Evolutionary conservation across 306 rosid species (phyloP), one percentile per base, ranked within the genome.

Genomic region (Vigna radiata): DNA sequence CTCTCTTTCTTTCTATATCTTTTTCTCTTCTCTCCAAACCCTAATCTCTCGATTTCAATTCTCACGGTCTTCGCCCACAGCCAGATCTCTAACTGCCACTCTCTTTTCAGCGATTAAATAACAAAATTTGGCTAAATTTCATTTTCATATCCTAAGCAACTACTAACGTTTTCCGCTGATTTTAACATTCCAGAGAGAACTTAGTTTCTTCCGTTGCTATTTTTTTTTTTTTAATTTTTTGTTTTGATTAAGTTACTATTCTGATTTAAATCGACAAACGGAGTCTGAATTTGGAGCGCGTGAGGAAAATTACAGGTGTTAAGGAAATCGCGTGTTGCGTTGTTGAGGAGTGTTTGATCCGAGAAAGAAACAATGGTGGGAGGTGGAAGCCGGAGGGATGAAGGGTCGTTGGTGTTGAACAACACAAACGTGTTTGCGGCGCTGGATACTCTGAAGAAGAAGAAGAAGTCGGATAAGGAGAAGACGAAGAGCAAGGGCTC

Each of bases 391-490:
- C 82, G 91, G 87, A 90, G 97, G 76, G 97, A 91, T 19, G 94
- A 94, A 37, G 96, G 97, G 17, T 93, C 97, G 76, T 68, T 90
- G 89, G 85, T 86, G 75, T 85, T 91, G 67, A 91, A 85, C 79
- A 94, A 86, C 88, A 77, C 90, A 8, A 94, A 94, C 60, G 98
- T 94, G 41, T 94, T 94, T 78, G 97, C 94, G 3, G 98, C 98
- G 67, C 88, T 94, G 0, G 98, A 94, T 48, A 83, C 94, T 61
- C 86, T 91, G 50, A 89, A 88, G 89, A 94, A 86, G 91, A 94
- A 94, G 93, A 94, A 90, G 96, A 91, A 91, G 83, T 87, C 96
- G 0, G 98, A 94, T 62, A 94, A 91, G 92, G 94, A 89, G 46
- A 85, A 76, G 58, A 29, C 4, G 0, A 93, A 91, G 85, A 85